A percentile compares a stretch with the other conserved stretches of the same genome.
Conservation (phyloP, 495 filamentous ascomycete species). For the Penicillium nucicola region DNA sequence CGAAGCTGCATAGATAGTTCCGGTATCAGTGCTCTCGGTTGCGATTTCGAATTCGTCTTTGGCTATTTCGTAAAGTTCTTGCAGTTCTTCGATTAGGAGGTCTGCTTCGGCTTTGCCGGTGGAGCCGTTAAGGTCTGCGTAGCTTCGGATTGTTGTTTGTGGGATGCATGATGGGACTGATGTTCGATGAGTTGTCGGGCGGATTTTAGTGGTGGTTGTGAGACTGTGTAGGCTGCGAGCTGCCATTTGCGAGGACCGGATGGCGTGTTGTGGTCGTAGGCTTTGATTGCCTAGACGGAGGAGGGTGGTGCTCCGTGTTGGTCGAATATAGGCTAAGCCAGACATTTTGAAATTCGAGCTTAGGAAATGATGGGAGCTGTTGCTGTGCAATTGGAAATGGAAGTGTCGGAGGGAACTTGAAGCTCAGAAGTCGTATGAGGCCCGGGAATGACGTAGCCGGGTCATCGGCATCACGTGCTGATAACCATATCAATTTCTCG, state of each 20-base stretch:
- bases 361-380: neutral
- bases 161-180: neutral
- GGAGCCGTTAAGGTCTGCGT: neutral
- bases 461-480: too few relatives aligned
- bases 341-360: neutral
- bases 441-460: too few relatives aligned
- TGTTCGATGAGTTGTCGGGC: neutral
- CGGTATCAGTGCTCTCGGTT: conserved; percentile 39
- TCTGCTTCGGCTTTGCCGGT: conserved; percentile 22
- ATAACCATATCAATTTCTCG: too few relatives aligned
- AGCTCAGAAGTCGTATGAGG: too few relatives aligned
- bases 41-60: conserved; percentile 51
- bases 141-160: neutral
- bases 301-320: neutral
- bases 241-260: neutral
- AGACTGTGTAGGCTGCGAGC: neutral
- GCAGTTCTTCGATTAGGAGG: conserved; percentile 39
- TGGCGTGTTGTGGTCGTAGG: neutral
- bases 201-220: neutral
- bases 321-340: neutral
- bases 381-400: neutral
- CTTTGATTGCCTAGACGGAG: neutral
- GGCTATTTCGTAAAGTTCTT: conserved; percentile 42
- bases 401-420: too few relatives aligned
- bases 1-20: conserved; percentile 46